Evolutionary conservation across 2,329 filamentous ascomycete species (phyloP).

Genomic region (Clarireedia homoeocarpa): DNA sequence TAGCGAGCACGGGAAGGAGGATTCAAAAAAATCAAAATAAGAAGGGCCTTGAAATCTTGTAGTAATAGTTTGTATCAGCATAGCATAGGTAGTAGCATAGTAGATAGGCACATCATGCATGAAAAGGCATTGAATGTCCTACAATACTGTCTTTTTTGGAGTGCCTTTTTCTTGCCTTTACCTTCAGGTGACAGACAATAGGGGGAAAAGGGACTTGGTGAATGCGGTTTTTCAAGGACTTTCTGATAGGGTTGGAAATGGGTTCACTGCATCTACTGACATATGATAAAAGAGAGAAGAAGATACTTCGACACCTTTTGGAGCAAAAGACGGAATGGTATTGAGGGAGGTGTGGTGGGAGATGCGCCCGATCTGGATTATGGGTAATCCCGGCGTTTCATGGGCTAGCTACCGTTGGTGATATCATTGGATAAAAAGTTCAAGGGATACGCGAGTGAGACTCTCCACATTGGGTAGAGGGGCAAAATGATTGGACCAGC

Average conservation of each 20-base stretch:
- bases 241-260: no score
- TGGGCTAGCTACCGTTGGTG: background rate
- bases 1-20: constrained; percentile 23
- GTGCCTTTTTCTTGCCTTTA: background rate
- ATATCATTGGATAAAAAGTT: background rate
- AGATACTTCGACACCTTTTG: no score
- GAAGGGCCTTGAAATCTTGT: constrained; percentile 13
- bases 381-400: background rate
- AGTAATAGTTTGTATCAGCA: constrained; percentile 17
- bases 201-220: background rate
- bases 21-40: constrained; percentile 12
- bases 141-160: background rate
- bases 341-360: no score
- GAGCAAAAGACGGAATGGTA: no score
- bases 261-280: background rate
- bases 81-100: constrained; percentile 14
- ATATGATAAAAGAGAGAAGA: no score
- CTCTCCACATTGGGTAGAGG: background rate
- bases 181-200: background rate
- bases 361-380: background rate
- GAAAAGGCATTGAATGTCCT: constrained; percentile 8
- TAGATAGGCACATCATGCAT: constrained; percentile 9
- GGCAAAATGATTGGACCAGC: background rate
- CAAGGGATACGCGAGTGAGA: background rate
- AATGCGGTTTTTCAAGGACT: no score